These are phyloP conservation scores for Chimonanthus salicifolius DNA, from an alignment of 164 flowering plant species.

Conservation along the genomic window DNA sequence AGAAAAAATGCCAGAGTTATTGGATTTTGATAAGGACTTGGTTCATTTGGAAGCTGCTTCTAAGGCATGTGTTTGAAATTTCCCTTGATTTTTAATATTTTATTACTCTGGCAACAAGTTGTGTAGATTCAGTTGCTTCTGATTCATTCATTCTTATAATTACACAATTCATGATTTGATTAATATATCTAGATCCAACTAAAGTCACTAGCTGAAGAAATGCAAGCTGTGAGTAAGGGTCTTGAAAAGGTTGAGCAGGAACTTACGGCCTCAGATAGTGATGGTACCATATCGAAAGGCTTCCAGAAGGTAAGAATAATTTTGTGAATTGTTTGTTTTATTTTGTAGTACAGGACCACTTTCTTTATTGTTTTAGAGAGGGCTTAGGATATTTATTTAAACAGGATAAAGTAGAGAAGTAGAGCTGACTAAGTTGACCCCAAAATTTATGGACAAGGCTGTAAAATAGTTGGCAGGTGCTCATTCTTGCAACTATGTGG, in stretches of 20 bases:
- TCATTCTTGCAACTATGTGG: too few species aligned
- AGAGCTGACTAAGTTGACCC: too few species aligned
- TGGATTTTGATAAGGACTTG: constrained; percentile 91
- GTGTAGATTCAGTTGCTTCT: neutral
- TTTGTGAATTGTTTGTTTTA: neutral
- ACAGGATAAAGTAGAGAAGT: too few species aligned
- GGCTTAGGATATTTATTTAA: neutral
- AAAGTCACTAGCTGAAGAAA: constrained; percentile 96
- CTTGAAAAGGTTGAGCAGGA: constrained; percentile 98
- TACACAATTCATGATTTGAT: neutral
- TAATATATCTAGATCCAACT: constrained; percentile 60
- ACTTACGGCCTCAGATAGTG: constrained; percentile 78
- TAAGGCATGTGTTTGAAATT: constrained; percentile 42
- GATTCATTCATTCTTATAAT: neutral
- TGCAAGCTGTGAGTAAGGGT: constrained; percentile 99
- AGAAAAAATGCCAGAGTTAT: constrained; percentile 91
- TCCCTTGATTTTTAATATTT: neutral
- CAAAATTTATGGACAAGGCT: too few species aligned
- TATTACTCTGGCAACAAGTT: neutral
- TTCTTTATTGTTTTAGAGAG: neutral
- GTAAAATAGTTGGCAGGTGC: too few species aligned
- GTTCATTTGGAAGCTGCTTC: constrained; percentile 89
- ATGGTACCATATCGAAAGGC: constrained; percentile 78
- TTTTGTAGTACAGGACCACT: neutral
- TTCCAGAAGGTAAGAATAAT: constrained; percentile 68